Base-by-base conservation (phyloP, 192 early-diverging fungal species). In the Funneliformis mosseae region DNA sequence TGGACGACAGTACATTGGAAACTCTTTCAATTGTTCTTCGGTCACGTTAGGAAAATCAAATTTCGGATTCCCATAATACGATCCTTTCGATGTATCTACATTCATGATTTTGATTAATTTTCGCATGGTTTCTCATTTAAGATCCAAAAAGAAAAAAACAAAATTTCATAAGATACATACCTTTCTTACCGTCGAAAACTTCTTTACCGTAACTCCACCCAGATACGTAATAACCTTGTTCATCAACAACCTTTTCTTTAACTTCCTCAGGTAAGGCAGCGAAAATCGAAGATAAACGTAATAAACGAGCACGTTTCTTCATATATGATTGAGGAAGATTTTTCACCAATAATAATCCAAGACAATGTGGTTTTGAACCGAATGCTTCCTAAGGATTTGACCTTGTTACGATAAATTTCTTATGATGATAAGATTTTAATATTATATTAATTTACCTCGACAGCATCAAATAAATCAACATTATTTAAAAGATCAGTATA, bases 141-240 rank as follows among this genome's bases (percentile, higher is more conserved):
- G 18, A 21, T n/a, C 4, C 18, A 18, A 21, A 21, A 21, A 21
- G 14, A 50, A 18, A 16, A 50, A 0, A 50, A 4, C 3, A 48
- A 50, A 16, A 10, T 66, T 28, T 27, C 33, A 12, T 11, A 25
- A 0, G 25, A 67, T 16, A 61, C 16, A 9, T 76, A 86, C 92
- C 92, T 60, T 88, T 88, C 72, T 89, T 89, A 61, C 90, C 90
- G 55, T 92, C 91, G 84, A 92, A 88, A 38, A 88, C 82, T 78
- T 92, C 92, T 63, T 90, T 92, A 33, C 92, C 92, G 82, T 90
- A 91, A 39, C 87, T 89, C 92, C 92, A 93, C 12, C 92, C 92
- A 82, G 91, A 90, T n/a, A 78, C 82, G 72, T 89, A 93, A n/a
- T 84, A 74, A 70, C 87, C 88, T 28, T 64, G 83, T 0, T 85